Evolutionary conservation across 495 filamentous ascomycete genomes (phyloP), one percentile per base, ranked within the genome.

Genomic region (Talaromyces thailandensis): DNA sequence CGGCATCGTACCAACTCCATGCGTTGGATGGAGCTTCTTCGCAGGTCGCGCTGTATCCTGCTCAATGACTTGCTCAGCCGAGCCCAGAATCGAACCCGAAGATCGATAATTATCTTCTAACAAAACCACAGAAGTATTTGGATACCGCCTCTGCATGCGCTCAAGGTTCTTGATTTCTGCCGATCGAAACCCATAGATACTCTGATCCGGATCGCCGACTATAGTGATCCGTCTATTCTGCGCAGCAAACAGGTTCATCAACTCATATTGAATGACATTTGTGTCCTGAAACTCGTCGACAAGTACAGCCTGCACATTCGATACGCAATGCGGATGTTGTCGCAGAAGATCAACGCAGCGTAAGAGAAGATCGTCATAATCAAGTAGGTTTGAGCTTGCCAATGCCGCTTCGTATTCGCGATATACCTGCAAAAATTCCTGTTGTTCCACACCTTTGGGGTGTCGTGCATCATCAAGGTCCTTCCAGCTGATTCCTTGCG

Each of bases 281-380:
- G 95, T 99, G 69, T 99, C 95, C 70, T 99, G 95, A 64, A 96
- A 99, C 68, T 99, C 95, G 68, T 99, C 95, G 64, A 99, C 94
- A 48, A 99, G 77, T 1, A 99, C 92, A 0, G 90, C 86, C 69
- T 97, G 86, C 18, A 99, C 85, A 69, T 96, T 96, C 4, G 86
- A 87, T 2, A 96, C 93, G 68, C 92, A 98, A n/a, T 86, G 76
- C 1, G 92, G 93, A 63, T 89, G 82, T 56, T 82, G 75, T 53
- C 83, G 81, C 16, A 99, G 83, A 9, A 99, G 83, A 31, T 96
- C 86, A 5, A 86, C 87, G 64, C 94, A 96, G 53, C 87, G 85
- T 14, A 96, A 75, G 6, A 99, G 82, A 3, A 99, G 82, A 68
- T 99, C 95, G 68, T 99, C 95, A 66, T 96, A 99, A 71, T 99